These are phyloP conservation scores for Podosphaera fusca DNA, from an alignment of 2,329 filamentous ascomycete genomes.

Conservation along the genomic window DNA sequence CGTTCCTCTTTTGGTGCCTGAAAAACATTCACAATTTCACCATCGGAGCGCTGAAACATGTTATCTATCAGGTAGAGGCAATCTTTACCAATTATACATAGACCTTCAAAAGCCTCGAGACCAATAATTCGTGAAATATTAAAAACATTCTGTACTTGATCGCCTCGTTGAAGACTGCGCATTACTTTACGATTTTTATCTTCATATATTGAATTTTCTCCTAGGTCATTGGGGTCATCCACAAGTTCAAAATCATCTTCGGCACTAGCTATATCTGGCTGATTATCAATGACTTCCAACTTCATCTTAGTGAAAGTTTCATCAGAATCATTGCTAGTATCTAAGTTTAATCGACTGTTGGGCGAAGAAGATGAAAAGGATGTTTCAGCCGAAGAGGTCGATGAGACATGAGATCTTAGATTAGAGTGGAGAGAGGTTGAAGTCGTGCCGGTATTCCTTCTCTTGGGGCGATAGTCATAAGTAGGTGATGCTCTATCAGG, in stretches of 20 bases:
- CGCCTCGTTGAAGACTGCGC: constrained; percentile 72
- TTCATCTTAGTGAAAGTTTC: constrained; percentile 5
- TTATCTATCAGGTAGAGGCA: constrained; percentile 88
- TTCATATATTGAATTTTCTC: constrained; percentile 64
- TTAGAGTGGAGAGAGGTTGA: constrained; percentile 18
- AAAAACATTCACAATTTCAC: constrained; percentile 91
- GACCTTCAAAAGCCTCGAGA: constrained; percentile 77
- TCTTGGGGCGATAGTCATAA: constrained; percentile 66
- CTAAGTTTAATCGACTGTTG: constrained; percentile 2
- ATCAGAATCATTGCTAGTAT: constrained; percentile 4
- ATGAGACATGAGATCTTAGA: constrained; percentile 6
- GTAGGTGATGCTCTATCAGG: constrained; percentile 48
- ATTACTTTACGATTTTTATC: constrained; percentile 98
- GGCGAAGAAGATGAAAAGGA: constrained; percentile 4
- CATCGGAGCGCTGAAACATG: constrained; percentile 83
- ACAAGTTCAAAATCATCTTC: constrained; percentile 95
- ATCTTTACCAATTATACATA: constrained; percentile 80
- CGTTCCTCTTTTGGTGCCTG: constrained; percentile 81
- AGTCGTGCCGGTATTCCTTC: constrained; percentile 29
- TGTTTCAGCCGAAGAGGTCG: constrained; percentile 2
- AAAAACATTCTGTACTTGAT: constrained; percentile 80
- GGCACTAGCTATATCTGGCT: constrained; percentile 10
- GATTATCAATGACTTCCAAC: constrained; percentile 4
- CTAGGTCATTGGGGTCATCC: constrained; percentile 73
- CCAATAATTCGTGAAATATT: constrained; percentile 90